Evolutionary conservation across 805 yeast genomes (phyloP), one percentile per base, ranked within the genome.

Genomic region (Barnettozyma botsteinii): DNA sequence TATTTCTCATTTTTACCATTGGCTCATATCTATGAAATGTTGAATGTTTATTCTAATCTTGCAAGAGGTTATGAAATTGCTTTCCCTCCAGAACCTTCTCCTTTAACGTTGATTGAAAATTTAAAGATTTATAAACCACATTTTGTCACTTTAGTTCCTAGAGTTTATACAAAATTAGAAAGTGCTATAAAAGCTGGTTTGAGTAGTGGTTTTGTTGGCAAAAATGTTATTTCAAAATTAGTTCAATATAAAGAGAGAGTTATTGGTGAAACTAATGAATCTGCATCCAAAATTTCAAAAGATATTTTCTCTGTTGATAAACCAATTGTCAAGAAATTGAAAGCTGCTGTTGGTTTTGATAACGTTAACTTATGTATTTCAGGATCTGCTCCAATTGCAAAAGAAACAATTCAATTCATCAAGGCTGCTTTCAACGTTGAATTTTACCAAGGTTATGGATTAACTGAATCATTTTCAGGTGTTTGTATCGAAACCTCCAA

Each of bases 381-480:
- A 26, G 82, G 86, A 2, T 73, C 80, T 32, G 85, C 85, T 4
- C 85, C 85, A 15, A 66, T 79, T 43, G 64, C 77, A 28, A 64
- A 70, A 8, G 75, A 69, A 37, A 76, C 81, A 3, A 61, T 75
- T 21, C 67, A 64, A 47, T 79, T 78, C 55, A 57, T 79, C 47
- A 69, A 68, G 49, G 76, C 77, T 5, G 61, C 74, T 4, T 65
- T 79, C 31, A 68, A 69, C 33, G 51, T 69, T 26, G 76, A 59
- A 9, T 48, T 66, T 28, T 38, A 45, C 10, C 77, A 73, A 52
- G 81, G 79, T 18, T 75, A 74, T 51, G 81, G 81, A 7, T 61
- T 72, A 39, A 74, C 79, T 4, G 81, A 75, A 55, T 62, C 73
- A 7, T 70, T 67, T 60, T 74, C 74, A 4, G 81, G 77, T 4